Conservation (phyloP, 805 yeast genomes). For the Zygosaccharomyces bisporus region DNA sequence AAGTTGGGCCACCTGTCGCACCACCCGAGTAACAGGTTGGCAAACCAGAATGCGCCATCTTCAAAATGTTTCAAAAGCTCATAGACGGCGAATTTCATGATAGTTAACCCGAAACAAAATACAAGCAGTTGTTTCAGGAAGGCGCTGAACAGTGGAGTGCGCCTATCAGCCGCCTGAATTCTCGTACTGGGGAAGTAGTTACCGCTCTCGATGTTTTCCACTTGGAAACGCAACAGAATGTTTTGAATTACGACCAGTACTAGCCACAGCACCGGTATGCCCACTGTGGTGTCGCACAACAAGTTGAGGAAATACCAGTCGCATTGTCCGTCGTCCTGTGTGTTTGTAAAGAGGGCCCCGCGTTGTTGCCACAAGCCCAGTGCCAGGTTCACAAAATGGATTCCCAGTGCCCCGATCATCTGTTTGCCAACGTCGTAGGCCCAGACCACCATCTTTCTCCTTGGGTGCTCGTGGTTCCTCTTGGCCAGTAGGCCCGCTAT, state of each 20-base stretch:
- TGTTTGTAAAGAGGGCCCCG: slow-evolving; percentile 15
- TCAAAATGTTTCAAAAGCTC: slow-evolving; percentile 61
- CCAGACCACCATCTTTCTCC: slow-evolving; percentile 89
- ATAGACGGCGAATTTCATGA: slow-evolving; percentile 61
- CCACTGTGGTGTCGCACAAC: slow-evolving; percentile 87
- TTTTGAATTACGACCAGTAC: slow-evolving; percentile 51
- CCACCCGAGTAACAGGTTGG: slow-evolving; percentile 77
- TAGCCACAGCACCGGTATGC: slow-evolving; percentile 75
- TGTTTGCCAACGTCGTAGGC: slow-evolving; percentile 86
- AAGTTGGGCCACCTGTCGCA: slow-evolving; percentile 73
- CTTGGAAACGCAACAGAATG: slow-evolving; percentile 30
- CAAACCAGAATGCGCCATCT: slow-evolving; percentile 66
- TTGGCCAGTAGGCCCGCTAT: slow-evolving; percentile 69
- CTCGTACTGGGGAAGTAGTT: slow-evolving; percentile 37
- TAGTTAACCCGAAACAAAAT: slow-evolving; percentile 57
- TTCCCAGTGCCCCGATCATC: slow-evolving; percentile 77
- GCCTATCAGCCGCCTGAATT: slow-evolving; percentile 47
- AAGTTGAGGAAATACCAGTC: slow-evolving; percentile 92
- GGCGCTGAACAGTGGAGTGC: slow-evolving; percentile 57
- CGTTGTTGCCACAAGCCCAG: slow-evolving; percentile 51
- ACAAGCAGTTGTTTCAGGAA: slow-evolving; percentile 69
- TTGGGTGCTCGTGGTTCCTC: slow-evolving; percentile 74
- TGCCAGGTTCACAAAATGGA: slow-evolving; percentile 73
- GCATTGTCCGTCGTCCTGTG: slow-evolving; percentile 64
- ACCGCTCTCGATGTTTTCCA: slow-evolving; percentile 48